These are phyloP conservation scores for Cicer cuneatum DNA, from an alignment of 306 rosid genomes.

Conservation along the genomic window DNA sequence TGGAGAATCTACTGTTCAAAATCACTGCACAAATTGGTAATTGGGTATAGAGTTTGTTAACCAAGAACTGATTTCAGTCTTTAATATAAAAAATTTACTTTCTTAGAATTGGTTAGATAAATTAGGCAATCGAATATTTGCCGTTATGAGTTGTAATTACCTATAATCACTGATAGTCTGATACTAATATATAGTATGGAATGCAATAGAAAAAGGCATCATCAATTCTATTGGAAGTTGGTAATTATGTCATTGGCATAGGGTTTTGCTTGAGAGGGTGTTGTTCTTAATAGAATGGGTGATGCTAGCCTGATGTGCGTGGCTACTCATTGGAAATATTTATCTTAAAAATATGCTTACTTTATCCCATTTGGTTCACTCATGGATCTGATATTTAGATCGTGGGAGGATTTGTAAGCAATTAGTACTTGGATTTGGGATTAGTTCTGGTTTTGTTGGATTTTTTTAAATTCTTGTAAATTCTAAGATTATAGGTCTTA, in stretches of 20 bases:
- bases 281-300: conserved; percentile 2
- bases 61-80: too few species aligned
- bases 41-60: not conserved
- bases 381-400: not conserved
- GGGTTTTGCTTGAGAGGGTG: not conserved
- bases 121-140: too few species aligned
- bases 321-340: not conserved
- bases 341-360: not conserved
- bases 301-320: conserved; percentile 1
- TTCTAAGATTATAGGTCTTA: not conserved
- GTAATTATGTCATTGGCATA: not conserved
- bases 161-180: too few species aligned
- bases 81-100: too few species aligned
- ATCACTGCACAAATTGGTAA: not conserved
- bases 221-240: not conserved
- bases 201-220: too few species aligned
- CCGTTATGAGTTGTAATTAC: too few species aligned
- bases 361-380: not conserved
- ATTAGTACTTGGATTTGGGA: not conserved
- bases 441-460: not conserved
- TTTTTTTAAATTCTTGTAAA: not conserved
- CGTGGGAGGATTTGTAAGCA: not conserved
- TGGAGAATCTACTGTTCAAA: not conserved
- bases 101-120: too few species aligned
- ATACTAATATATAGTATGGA: too few species aligned